Base-by-base conservation (phyloP, 2,329 filamentous ascomycete genomes). In the Aspergillus sp. region DNA sequence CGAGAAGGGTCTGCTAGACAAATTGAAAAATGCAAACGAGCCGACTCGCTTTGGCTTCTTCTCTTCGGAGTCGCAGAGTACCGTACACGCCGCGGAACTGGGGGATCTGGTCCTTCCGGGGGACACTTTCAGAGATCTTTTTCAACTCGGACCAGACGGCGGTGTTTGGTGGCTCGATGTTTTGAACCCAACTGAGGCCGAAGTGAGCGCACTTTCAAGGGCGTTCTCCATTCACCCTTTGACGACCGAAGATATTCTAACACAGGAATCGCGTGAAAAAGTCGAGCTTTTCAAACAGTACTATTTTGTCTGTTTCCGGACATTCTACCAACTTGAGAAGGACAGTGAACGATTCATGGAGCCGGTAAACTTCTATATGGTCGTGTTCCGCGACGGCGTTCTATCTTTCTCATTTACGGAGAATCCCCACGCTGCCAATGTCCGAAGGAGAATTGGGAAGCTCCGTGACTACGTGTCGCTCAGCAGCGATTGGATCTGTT, bases 91-190 rank as follows among this genome's bases (percentile, higher is more conserved):
- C 15, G 85, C 90, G 1, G 91, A 96, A 66, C 84, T 99, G 61
- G 91, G 91, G 19, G 93, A 93, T 66, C 83, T 97, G 8, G 84
- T 97, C 4, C 86, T 96, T 57, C 92, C 93, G 2, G 93, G 92
- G 8, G 95, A 97, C 73, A 89, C 89, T 57, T 89, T 98, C 67
- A 88, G 91, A 33, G 91, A 92, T 56, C 85, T 99, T 11, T 99
- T 99, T 71, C 86, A 87, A 65, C 80, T 86, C 37, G 84, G 83
- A 34, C 81, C 82, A 2, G 82, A 86, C 34, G 83, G 92, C 66
- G 93, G 93, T 68, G 93, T 96, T n/a, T 99, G 93, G 93, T 99
- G 95, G 95, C 82, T 99, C 51, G 96, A 99, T 69, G 89, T 97
- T 72, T 89, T 93, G 72, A 91, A 90, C 65, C 91, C 93, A 1